Conservation (phyloP, 208 protist genomes). For the Leishmania mexicana region DNA sequence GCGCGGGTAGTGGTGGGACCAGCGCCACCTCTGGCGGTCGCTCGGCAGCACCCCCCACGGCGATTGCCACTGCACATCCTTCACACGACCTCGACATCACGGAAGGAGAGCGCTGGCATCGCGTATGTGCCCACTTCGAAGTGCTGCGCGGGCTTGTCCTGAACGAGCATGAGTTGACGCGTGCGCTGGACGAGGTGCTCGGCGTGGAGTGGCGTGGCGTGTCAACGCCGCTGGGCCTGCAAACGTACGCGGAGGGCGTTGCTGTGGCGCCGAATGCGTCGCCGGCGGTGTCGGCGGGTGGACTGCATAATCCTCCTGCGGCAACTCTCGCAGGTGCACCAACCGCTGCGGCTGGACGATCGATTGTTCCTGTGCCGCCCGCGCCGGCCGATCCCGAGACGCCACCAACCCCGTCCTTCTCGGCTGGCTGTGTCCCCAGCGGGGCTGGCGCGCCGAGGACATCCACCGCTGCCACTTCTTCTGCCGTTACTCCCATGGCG, state of each 20-base stretch:
- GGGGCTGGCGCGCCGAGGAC: neutral
- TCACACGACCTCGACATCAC: constrained; percentile 1
- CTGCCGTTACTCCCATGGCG: neutral
- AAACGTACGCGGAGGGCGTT: neutral
- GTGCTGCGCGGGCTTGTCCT: constrained; percentile 33
- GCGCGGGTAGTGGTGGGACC: neutral
- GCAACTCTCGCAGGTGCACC: neutral
- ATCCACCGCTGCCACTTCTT: neutral
- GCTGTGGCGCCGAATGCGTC: neutral
- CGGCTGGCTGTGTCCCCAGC: neutral
- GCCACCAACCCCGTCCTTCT: neutral
- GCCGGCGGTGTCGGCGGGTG: neutral
- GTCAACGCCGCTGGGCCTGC: neutral
- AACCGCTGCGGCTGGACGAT: neutral
- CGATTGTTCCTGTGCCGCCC: constrained; percentile 13
- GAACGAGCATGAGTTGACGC: constrained; percentile 54
- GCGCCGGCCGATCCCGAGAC: constrained; percentile 11
- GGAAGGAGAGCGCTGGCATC: constrained; percentile 49
- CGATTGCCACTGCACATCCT: neutral
- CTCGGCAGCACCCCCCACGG: neutral
- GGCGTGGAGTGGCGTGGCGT: constrained; percentile 42
- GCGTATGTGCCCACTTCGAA: constrained; percentile 42
- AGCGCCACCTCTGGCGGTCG: neutral
- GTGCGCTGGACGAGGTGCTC: constrained; percentile 36
- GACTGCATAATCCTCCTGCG: neutral